Percentiles rank a stretch among this genome's conserved stretches.
Evolutionary conservation across 1,139 yeast species (phyloP).

Genomic region (Casaregolazyma suthepensis): DNA sequence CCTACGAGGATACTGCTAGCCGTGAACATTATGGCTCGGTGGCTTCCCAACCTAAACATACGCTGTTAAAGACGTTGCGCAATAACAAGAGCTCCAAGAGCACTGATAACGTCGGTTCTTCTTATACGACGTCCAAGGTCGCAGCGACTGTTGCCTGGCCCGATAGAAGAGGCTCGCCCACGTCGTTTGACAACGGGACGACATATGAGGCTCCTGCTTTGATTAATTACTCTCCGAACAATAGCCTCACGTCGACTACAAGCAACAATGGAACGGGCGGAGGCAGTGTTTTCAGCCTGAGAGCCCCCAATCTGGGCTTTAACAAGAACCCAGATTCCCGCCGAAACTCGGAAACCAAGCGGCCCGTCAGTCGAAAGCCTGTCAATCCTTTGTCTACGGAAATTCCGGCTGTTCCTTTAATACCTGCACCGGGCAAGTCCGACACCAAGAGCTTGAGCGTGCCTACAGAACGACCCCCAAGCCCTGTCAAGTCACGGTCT

Average conservation of each 20-base stretch:
- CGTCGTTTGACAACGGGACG: not conserved
- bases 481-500: not conserved
- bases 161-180: slow-evolving; percentile 7
- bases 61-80: slow-evolving; percentile 22
- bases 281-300: slow-evolving; percentile 15
- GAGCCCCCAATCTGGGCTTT: slow-evolving; percentile 15
- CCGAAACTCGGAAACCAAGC: slow-evolving; percentile 2
- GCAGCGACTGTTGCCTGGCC: slow-evolving; percentile 27
- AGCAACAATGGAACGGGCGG: slow-evolving; percentile 7
- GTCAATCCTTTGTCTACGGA: not conserved
- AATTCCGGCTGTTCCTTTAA: not conserved
- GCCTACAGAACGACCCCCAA: not conserved
- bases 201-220: not conserved
- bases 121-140: slow-evolving; percentile 19
- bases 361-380: slow-evolving; percentile 9
- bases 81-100: slow-evolving; percentile 19
- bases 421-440: not conserved
- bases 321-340: slow-evolving; percentile 11
- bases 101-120: slow-evolving; percentile 9
- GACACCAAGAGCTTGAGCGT: not conserved
- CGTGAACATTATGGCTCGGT: not conserved
- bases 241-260: not conserved
- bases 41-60: slow-evolving; percentile 9
- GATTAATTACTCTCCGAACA: not conserved
- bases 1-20: not conserved